Evolutionary conservation across 1,284 basidiomycete genomes (phyloP).

Genomic region (Cutaneotrichosporon sp.): DNA sequence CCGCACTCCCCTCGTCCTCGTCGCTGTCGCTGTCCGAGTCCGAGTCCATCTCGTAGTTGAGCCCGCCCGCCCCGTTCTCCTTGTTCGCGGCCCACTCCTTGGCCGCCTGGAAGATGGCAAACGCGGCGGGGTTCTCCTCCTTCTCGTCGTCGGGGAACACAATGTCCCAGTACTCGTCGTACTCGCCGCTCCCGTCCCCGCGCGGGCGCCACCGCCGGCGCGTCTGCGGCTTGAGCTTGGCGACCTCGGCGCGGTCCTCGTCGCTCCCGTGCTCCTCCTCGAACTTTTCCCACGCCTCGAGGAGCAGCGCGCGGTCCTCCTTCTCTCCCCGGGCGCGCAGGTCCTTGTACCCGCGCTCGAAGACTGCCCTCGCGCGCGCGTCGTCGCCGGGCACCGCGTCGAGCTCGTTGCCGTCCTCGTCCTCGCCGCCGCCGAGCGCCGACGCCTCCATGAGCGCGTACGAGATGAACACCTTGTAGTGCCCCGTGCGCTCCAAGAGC

Average conservation of each 20-base stretch:
- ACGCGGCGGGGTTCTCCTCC: slow-evolving; percentile 84
- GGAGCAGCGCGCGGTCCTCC: slow-evolving; percentile 85
- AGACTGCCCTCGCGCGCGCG: slow-evolving; percentile 70
- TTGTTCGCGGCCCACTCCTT: slow-evolving; percentile 70
- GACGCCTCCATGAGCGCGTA: slow-evolving; percentile 56
- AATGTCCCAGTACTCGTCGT: slow-evolving; percentile 90
- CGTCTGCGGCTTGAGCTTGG: slow-evolving; percentile 86
- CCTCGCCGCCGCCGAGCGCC: slow-evolving; percentile 62
- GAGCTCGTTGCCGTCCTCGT: slow-evolving; percentile 69
- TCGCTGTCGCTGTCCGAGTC: slow-evolving; percentile 37
- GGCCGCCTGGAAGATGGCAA: slow-evolving; percentile 91
- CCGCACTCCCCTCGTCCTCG: slow-evolving; percentile 23
- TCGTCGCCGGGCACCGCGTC: slow-evolving; percentile 71
- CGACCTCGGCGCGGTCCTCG: slow-evolving; percentile 71
- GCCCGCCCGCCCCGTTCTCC: slow-evolving; percentile 25
- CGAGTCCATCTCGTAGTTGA: slow-evolving; percentile 49
- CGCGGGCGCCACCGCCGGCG: slow-evolving; percentile 80
- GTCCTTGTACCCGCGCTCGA: slow-evolving; percentile 82
- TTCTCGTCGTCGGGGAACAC: slow-evolving; percentile 93
- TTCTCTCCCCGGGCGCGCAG: slow-evolving; percentile 78
- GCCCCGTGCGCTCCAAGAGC: slow-evolving; percentile 80
- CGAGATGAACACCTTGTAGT: slow-evolving; percentile 72
- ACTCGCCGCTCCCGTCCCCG: slow-evolving; percentile 76
- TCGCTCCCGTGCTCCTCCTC: slow-evolving; percentile 75
- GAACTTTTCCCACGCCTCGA: slow-evolving; percentile 92